Conservation (phyloP, 2,329 filamentous ascomycete genomes). For the Arthrobotrys pseudoclavata region DNA sequence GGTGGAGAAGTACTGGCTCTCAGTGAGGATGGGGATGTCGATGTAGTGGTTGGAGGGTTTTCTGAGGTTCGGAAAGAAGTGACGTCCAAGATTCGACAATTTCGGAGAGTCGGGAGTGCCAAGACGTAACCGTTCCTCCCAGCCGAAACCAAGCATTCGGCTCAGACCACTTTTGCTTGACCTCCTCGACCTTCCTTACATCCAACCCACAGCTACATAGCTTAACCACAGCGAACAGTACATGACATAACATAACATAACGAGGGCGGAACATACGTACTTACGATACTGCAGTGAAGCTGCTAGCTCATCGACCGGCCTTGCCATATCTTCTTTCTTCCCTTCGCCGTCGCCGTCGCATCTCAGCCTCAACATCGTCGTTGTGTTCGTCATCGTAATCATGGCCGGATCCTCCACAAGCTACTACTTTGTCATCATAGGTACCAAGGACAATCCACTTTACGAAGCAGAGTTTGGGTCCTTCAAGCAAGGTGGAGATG, state of each 20-base stretch:
- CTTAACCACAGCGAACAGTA: slow-evolving; percentile 19
- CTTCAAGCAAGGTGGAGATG: slow-evolving; percentile 94
- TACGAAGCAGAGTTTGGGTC: slow-evolving; percentile 98
- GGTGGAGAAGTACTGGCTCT: slow-evolving; percentile 17
- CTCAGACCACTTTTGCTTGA: slow-evolving; percentile 59
- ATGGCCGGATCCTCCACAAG: slow-evolving; percentile 58
- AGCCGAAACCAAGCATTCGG: slow-evolving; percentile 29
- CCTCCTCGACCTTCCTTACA: slow-evolving; percentile 28
- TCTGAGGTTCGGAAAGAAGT: slow-evolving; percentile 54
- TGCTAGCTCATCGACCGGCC: slow-evolving; percentile 6
- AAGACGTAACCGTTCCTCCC: slow-evolving; percentile 41
- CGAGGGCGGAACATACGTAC: background rate
- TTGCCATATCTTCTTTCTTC: slow-evolving; percentile 24
- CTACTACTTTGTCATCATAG: slow-evolving; percentile 98
- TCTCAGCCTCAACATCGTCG: slow-evolving; percentile 13
- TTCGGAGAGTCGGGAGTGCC: slow-evolving; percentile 58
- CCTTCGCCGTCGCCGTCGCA: slow-evolving; percentile 33
- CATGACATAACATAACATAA: background rate
- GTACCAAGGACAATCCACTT: slow-evolving; percentile 92
- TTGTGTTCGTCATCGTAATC: slow-evolving; percentile 19
- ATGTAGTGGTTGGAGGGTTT: background rate
- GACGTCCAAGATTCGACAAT: slow-evolving; percentile 52
- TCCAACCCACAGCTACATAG: slow-evolving; percentile 24
- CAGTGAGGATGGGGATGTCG: slow-evolving; percentile 23
- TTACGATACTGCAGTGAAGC: background rate